Evolutionary conservation across 129 eudicot species (phyloP), one percentile per base, ranked within the genome.

Genomic region (Ambrosia trifida): DNA sequence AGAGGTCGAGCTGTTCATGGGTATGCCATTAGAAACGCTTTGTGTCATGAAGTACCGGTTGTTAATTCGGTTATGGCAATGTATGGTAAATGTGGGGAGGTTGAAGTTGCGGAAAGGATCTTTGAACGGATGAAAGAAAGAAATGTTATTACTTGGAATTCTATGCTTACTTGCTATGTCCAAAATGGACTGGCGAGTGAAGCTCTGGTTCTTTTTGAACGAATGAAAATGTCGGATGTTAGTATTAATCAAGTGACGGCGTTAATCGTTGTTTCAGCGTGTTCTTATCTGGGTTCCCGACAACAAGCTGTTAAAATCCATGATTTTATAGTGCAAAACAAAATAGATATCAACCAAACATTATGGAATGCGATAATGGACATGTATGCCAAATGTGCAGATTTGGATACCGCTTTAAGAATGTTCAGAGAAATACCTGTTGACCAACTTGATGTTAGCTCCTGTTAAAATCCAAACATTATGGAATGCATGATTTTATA

Each of bases 371-470:
- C 95, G 4, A 40, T 81, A 14, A 79, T 88, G 60, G 95, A 85
- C 85, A 85, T 85, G 87, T 85, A 88, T 68, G 88, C 88, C 7
- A 83, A 83, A 11, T 88, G 91, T 83, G 86, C 80, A 58, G 74
- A 75, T 68, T 75, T 83, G 18, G 84, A 24, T 9, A 79, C n/a
- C n/a, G 79, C 45, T 83, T 85, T 46, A 32, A 76, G 43, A 72
- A 78, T 64, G 75, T 88, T 80, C n/a, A 57, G 66, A 17, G 64
- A 56, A 7, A n/a, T 63, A 18, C 72, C 77, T 4, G 43, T 72
- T 64, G 73, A 44, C 53, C 73, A 66, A 4, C 84, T 78, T 59
- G 84, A 88, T 70, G 80, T 76, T 33, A 76, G 79, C 45, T 83
- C 86, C 81, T 17, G 56, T 66, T 18, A 70, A 70, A 40, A 70